Percentiles rank a stretch among this genome's conserved stretches.
Conservation (phyloP, 2,329 filamentous ascomycete species). For the Pezicula neosporulosa region DNA sequence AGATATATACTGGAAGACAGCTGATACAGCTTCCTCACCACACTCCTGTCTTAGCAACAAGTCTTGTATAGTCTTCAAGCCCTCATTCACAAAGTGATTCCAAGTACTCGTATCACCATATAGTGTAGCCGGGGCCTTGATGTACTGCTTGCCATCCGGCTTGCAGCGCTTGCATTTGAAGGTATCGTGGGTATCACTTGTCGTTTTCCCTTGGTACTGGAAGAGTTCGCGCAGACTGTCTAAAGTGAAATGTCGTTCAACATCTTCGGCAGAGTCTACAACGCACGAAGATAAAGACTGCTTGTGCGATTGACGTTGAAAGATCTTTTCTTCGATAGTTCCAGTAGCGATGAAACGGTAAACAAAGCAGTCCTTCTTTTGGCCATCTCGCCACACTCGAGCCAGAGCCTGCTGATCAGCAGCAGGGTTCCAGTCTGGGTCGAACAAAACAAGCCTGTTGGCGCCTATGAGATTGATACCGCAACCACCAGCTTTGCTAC, state of each 20-base stretch:
- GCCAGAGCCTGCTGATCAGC: constrained; percentile 96
- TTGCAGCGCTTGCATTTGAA: constrained; percentile 98
- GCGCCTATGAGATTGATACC: constrained; percentile 94
- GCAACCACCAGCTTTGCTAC: constrained; percentile 93
- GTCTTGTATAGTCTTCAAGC: constrained; percentile 82
- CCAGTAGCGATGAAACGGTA: constrained; percentile 99
- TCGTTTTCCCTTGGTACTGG: constrained; percentile 82
- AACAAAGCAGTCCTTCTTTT: constrained; percentile 99
- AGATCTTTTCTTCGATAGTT: constrained; percentile 98
- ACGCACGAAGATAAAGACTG: constrained; percentile 95
- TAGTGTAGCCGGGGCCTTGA: constrained; percentile 91
- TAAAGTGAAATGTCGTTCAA: constrained; percentile 92
- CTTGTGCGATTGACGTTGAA: constrained; percentile 97
- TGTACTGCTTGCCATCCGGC: constrained; percentile 78
- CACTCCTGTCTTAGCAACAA: constrained; percentile 83
- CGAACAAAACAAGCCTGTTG: constrained; percentile 92
- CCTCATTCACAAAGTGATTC: constrained; percentile 92
- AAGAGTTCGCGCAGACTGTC: constrained; percentile 91
- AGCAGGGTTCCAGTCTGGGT: constrained; percentile 97
- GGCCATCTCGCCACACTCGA: constrained; percentile 96
- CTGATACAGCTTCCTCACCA: constrained; percentile 75
- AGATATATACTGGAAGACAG: constrained; percentile 98
- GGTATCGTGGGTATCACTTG: constrained; percentile 93
- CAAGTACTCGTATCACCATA: constrained; percentile 99
- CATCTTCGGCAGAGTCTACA: constrained; percentile 93